Conservation (phyloP, 345 rosid species). For the Ceriops tagal region DNA sequence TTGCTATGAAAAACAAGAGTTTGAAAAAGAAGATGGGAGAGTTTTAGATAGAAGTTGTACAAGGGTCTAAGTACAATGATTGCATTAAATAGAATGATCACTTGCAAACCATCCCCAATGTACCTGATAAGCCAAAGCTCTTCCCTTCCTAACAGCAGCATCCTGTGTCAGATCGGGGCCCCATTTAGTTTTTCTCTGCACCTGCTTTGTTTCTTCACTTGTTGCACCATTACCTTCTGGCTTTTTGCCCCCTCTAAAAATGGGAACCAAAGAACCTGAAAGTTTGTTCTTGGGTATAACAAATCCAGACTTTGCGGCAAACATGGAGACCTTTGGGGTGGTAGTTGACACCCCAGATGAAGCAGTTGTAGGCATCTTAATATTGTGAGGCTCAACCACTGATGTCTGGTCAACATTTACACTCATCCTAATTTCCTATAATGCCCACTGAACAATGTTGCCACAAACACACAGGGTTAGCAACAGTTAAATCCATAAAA, state of each 20-base stretch:
- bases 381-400: slow-evolving; percentile 20
- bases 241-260: slow-evolving; percentile 53
- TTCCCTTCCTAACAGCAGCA: slow-evolving; percentile 49
- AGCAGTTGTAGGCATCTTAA: slow-evolving; percentile 40
- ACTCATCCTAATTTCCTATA: slow-evolving; percentile 20
- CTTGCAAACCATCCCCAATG: slow-evolving; percentile 6
- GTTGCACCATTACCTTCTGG: slow-evolving; percentile 31
- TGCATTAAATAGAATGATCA: not conserved
- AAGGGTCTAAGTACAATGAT: too few relatives aligned
- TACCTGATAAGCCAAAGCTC: slow-evolving; percentile 89
- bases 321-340: slow-evolving; percentile 63
- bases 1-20: not conserved
- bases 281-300: slow-evolving; percentile 90
- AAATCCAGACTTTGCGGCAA: slow-evolving; percentile 74
- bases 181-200: slow-evolving; percentile 82
- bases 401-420: slow-evolving; percentile 30
- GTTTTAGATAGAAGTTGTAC: not conserved
- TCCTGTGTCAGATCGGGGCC: slow-evolving; percentile 70
- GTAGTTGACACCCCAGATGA: slow-evolving; percentile 32
- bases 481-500: too few relatives aligned
- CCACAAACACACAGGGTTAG: not conserved
- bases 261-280: slow-evolving; percentile 78
- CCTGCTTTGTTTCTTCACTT: slow-evolving; percentile 43
- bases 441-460: not conserved
- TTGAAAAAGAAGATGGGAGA: not conserved